phyloP scores from a whole-genome alignment of 2,329 filamentous ascomycete genomes.

The Scedosporium aurantiacum region DNA sequence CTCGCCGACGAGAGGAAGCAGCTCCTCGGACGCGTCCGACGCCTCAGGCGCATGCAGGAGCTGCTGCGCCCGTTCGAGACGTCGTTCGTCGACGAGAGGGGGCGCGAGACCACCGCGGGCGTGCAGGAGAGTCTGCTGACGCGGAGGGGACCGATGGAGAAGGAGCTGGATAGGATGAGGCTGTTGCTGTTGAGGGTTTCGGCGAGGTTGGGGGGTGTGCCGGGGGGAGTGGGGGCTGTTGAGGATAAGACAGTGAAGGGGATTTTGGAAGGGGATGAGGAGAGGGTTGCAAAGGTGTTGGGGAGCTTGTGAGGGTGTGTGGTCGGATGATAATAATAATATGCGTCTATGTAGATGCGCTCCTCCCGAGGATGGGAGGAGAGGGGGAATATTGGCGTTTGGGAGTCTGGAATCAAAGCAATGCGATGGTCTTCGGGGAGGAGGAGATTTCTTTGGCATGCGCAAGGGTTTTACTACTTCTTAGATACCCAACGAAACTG shows the following conservation, averaged over 20 bases:
- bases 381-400: background rate
- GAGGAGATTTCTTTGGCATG: background rate
- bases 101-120: constrained; percentile 19
- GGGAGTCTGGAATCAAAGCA: background rate
- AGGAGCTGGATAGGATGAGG: constrained; percentile 56
- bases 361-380: too few relatives aligned
- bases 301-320: background rate
- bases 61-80: constrained; percentile 38
- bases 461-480: background rate
- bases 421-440: background rate
- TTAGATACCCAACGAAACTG: too few relatives aligned
- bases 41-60: constrained; percentile 35
- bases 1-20: constrained; percentile 31
- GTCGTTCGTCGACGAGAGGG: constrained; percentile 6
- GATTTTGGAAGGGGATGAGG: background rate
- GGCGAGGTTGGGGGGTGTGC: constrained; percentile 35
- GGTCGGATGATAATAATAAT: background rate
- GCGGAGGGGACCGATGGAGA: constrained; percentile 52
- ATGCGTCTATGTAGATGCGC: too few relatives aligned
- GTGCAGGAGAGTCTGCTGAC: constrained; percentile 59
- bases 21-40: constrained; percentile 29
- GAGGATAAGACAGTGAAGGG: background rate
- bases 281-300: background rate
- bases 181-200: constrained; percentile 50
- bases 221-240: constrained; percentile 10